These are phyloP conservation scores for Cyclotella baltica DNA, from an alignment of 108 stramenopile genomes.

Conservation along the genomic window DNA sequence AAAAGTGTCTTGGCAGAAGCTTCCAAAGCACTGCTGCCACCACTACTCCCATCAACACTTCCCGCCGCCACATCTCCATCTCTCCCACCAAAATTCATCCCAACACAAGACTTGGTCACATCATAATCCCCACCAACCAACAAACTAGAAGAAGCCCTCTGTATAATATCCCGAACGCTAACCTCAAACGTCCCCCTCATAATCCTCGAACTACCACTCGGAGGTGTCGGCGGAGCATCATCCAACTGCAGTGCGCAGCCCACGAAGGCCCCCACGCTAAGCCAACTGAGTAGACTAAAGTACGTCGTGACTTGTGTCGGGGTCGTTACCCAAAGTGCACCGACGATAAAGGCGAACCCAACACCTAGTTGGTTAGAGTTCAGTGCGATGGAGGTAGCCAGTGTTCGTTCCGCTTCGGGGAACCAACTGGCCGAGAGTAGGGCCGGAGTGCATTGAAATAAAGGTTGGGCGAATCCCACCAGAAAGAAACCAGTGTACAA, in stretches of 20 bases:
- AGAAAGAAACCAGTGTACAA: slow-evolving; percentile 84
- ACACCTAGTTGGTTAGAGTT: slow-evolving; percentile 90
- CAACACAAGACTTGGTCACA: background rate
- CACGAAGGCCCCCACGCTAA: slow-evolving; percentile 73
- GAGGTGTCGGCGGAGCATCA: slow-evolving; percentile 90
- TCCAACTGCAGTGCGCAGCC: slow-evolving; percentile 82
- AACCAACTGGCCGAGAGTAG: slow-evolving; percentile 88
- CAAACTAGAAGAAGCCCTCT: slow-evolving; percentile 46
- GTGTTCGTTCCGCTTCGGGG: slow-evolving; percentile 81
- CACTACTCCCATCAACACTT: background rate
- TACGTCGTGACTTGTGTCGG: slow-evolving; percentile 71
- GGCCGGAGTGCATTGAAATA: slow-evolving; percentile 90
- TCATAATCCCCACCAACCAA: slow-evolving; percentile 24
- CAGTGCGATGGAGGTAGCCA: slow-evolving; percentile 87
- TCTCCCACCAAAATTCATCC: slow-evolving; percentile 2
- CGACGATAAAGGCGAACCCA: slow-evolving; percentile 85
- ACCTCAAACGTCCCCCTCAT: slow-evolving; percentile 54
- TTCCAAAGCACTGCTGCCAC: slow-evolving; percentile 26
- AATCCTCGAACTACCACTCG: slow-evolving; percentile 73
- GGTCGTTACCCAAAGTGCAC: slow-evolving; percentile 68
- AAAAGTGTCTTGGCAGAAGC: slow-evolving; percentile 32
- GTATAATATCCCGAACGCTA: slow-evolving; percentile 42
- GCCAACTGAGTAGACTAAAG: slow-evolving; percentile 72
- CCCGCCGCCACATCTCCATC: slow-evolving; percentile 5
- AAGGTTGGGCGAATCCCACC: slow-evolving; percentile 84